phyloP scores from a whole-genome alignment of 2,329 filamentous ascomycete species.

The Hypocreales sp. region DNA sequence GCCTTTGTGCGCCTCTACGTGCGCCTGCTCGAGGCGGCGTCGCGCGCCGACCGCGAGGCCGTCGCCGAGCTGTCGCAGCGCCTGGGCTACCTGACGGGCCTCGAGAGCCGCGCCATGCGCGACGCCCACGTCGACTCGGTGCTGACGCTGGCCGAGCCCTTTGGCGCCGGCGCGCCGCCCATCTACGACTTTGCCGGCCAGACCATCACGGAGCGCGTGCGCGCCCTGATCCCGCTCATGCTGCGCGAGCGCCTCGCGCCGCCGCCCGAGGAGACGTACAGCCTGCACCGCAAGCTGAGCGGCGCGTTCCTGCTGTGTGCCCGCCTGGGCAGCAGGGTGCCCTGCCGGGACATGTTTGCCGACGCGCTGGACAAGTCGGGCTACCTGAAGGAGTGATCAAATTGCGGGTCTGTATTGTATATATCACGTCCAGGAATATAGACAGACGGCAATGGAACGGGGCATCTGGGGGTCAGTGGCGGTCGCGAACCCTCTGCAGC shows the following conservation, averaged over 20 bases:
- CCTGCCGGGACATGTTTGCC: slow-evolving; percentile 67
- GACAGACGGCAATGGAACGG: too few relatives aligned
- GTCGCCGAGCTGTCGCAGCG: slow-evolving; percentile 56
- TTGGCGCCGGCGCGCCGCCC: slow-evolving; percentile 57
- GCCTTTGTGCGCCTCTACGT: slow-evolving; percentile 72
- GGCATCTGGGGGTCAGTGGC: too few relatives aligned
- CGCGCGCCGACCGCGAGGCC: slow-evolving; percentile 46
- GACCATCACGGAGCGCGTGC: slow-evolving; percentile 90
- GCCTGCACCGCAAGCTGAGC: slow-evolving; percentile 83
- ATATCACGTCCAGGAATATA: too few relatives aligned
- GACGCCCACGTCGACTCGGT: slow-evolving; percentile 83
- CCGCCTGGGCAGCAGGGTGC: slow-evolving; percentile 65
- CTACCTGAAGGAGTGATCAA: slow-evolving; percentile 7
- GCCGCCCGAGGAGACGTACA: slow-evolving; percentile 95
- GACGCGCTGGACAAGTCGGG: slow-evolving; percentile 28
- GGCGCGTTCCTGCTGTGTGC: slow-evolving; percentile 91
- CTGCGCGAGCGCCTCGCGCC: slow-evolving; percentile 74
- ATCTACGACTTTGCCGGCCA: slow-evolving; percentile 88
- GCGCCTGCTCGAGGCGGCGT: slow-evolving; percentile 64
- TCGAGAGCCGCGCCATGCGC: slow-evolving; percentile 73
- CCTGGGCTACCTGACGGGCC: slow-evolving; percentile 83
- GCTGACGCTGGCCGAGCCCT: slow-evolving; percentile 83
- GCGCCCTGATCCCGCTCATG: slow-evolving; percentile 83
- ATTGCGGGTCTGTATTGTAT: too few relatives aligned
- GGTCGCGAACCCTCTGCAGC: slow-evolving; percentile 14